Base-by-base conservation (phyloP, 2,329 filamentous ascomycete species). In the Colletotrichum endophyticum region DNA sequence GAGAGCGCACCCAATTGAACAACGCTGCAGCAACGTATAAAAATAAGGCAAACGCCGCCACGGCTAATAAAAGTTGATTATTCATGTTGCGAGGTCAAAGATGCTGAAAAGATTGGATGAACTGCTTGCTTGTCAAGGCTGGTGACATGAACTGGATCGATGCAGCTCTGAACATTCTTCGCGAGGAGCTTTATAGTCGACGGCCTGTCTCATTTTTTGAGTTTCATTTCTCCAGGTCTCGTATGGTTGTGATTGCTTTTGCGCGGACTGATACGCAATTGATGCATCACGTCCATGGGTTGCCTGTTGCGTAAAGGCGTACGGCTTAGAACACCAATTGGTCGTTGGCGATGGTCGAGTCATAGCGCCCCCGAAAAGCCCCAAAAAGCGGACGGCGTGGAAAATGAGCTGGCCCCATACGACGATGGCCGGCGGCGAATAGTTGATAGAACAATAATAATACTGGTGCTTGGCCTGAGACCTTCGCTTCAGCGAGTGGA, bases 1-100 rank as follows among this genome's bases (percentile, higher is more conserved):
- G 80, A 34, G 79, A 81, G 53, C 73, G 67, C 34, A 72, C 13
- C 67, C 72, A 75, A 8, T 19, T 27, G n/a, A 66, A 25, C 16
- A 72, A 15, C 3, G 61, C 22, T 27, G 28, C 8, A 6, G 25
- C 19, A 15, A 61, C 25, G 16, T 66, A 30, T 4, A 36, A 49
- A 5, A 72, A 16, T 1, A 66, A 1, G 8, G 49, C 32, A 13
- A 53, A 12, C 1, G 27, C 72, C 13, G 19, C 28, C 4, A 62
- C 3, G 13, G 61, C 32, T 9, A 75, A 25, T 8, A 66, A 19
- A 6, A 66, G 44, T 36, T 75, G 59, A 7, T 34, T 28, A 22
- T 49, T 66, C 67, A 75, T 75, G 6, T 15, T 25, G 2, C 1
- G 30, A 19, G 27, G n/a, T 28, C 15, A 27, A 25, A 0, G 7